phyloP scores from a whole-genome alignment of 1,284 basidiomycete genomes.

The Trichosporon sp. region DNA sequence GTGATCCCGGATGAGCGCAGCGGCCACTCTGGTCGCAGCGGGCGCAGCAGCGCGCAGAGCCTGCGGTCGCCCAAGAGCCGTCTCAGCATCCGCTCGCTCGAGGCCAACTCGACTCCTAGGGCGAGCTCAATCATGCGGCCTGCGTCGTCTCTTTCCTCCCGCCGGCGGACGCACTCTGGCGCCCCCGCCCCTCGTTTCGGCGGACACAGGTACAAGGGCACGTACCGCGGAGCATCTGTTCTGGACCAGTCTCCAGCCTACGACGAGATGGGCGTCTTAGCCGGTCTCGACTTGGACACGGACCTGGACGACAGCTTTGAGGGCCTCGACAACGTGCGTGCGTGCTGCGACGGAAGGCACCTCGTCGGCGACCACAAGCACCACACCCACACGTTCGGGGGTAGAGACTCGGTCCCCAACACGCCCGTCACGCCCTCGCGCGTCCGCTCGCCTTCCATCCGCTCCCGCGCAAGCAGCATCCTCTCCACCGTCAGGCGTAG shows the following conservation, averaged over 20 bases:
- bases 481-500: slow-evolving; percentile 32
- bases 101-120: slow-evolving; percentile 40
- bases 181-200: slow-evolving; percentile 59
- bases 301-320: slow-evolving; percentile 82
- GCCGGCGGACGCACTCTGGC: slow-evolving; percentile 79
- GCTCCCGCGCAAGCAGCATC: slow-evolving; percentile 32
- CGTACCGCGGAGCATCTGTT: slow-evolving; percentile 46
- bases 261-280: slow-evolving; percentile 20
- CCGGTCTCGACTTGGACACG: slow-evolving; percentile 69
- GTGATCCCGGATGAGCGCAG: slow-evolving; percentile 48
- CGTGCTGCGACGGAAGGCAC: slow-evolving; percentile 91
- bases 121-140: slow-evolving; percentile 59
- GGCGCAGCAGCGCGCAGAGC: slow-evolving; percentile 31
- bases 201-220: slow-evolving; percentile 51
- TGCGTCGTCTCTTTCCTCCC: slow-evolving; percentile 54
- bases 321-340: slow-evolving; percentile 89
- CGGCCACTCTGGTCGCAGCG: background rate
- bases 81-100: slow-evolving; percentile 47
- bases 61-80: slow-evolving; percentile 39
- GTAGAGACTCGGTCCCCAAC: slow-evolving; percentile 58
- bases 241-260: slow-evolving; percentile 47
- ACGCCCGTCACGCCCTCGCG: slow-evolving; percentile 36
- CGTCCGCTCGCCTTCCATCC: slow-evolving; percentile 42
- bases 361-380: slow-evolving; percentile 62
- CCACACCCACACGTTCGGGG: slow-evolving; percentile 64